A percentile compares a stretch with the other conserved stretches of the same genome.
phyloP scores from a whole-genome alignment of 2,329 filamentous ascomycete species.

The Pyrenophora seminiperda region DNA sequence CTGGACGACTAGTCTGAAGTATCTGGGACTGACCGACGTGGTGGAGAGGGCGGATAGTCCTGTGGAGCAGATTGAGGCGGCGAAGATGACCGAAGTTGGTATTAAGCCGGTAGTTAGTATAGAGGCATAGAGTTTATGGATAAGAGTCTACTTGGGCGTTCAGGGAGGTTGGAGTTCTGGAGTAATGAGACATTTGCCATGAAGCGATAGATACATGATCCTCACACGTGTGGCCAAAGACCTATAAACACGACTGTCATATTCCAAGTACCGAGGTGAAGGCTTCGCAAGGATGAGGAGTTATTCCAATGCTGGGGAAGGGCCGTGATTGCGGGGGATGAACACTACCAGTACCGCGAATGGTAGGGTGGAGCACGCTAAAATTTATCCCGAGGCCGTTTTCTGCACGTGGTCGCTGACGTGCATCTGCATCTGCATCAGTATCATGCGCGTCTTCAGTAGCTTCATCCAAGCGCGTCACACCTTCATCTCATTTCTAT shows the following conservation, averaged over 20 bases:
- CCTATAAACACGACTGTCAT: too few relatives aligned
- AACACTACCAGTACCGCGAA: constrained; percentile 2
- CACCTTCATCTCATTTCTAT: constrained; percentile 3
- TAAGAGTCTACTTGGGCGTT: constrained; percentile 1
- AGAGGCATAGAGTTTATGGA: constrained; percentile 19
- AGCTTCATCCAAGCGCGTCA: background rate
- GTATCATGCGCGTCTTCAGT: constrained; percentile 1
- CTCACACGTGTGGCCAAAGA: too few relatives aligned
- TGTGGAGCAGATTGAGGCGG: constrained; percentile 20
- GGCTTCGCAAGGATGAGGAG: background rate
- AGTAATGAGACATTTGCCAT: background rate
- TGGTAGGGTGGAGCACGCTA: constrained; percentile 10
- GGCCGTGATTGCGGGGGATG: constrained; percentile 2
- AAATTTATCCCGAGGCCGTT: constrained; percentile 6
- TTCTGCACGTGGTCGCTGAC: constrained; percentile 13
- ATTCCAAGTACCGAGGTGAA: background rate
- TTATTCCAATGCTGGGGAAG: background rate
- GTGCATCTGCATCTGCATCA: constrained; percentile 2
- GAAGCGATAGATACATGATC: background rate
- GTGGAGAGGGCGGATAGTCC: constrained; percentile 31
- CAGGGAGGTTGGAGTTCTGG: too few relatives aligned
- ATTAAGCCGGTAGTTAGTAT: constrained; percentile 38
- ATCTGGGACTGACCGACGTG: constrained; percentile 41
- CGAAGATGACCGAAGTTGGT: constrained; percentile 36
- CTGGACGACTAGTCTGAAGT: constrained; percentile 48